Conservation (phyloP, 495 filamentous ascomycete species). For the Annulohypoxylon bovei region DNA sequence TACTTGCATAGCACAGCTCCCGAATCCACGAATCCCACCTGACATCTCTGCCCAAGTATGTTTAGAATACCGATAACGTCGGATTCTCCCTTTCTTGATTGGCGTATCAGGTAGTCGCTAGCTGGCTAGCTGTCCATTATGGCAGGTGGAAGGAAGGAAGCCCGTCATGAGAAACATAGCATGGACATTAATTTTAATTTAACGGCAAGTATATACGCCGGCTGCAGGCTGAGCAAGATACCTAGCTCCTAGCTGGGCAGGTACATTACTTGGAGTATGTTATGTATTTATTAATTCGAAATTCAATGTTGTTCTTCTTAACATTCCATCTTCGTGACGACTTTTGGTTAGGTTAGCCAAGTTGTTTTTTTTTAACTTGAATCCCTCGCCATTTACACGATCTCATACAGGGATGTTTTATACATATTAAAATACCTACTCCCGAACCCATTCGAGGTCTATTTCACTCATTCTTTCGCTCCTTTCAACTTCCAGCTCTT, state of each 20-base stretch:
- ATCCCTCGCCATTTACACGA: not conserved
- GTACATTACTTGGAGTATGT: not conserved
- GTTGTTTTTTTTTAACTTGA: not conserved
- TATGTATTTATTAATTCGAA: not conserved
- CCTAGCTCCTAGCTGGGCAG: not conserved
- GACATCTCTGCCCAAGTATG: not conserved
- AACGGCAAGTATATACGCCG: not conserved
- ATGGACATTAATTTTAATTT: constrained; percentile 15
- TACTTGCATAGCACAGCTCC: not conserved
- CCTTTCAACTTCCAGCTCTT: constrained; percentile 2
- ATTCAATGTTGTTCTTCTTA: not conserved
- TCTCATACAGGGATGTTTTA: constrained; percentile 17
- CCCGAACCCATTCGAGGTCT: not conserved
- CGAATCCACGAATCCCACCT: not conserved
- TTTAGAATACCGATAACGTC: not conserved
- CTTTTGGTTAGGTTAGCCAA: not conserved
- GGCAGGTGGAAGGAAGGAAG: constrained; percentile 8
- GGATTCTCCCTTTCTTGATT: not conserved
- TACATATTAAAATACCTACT: constrained; percentile 26
- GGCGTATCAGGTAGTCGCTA: not conserved
- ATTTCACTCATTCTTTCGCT: not conserved
- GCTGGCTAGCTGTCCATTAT: not conserved
- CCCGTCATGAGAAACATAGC: not conserved
- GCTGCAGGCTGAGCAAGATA: not conserved
- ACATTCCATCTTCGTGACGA: not conserved